These are phyloP conservation scores for Lactifluus volemus DNA, from an alignment of 768 basidiomycete species.

Conservation along the genomic window DNA sequence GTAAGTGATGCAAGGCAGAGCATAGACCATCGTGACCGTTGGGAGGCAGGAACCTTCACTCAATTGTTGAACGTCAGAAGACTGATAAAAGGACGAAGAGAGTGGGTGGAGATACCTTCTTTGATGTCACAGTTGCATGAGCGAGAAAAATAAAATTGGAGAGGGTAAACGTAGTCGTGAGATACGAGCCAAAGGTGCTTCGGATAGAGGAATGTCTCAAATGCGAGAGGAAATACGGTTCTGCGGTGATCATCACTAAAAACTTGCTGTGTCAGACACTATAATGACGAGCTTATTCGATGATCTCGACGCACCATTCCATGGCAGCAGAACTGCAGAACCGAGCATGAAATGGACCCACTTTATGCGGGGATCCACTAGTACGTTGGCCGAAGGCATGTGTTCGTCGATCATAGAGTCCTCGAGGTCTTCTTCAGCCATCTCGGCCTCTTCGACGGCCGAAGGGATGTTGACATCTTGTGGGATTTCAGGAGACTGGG, in stretches of 20 bases:
- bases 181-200: conserved; percentile 38
- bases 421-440: not conserved
- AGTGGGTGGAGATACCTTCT: conserved; percentile 41
- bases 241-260: conserved; percentile 77
- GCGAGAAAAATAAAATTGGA: conserved; percentile 64
- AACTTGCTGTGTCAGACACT: not conserved
- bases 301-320: conserved; percentile 62
- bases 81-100: not conserved
- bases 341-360: conserved; percentile 72
- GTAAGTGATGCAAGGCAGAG: conserved; percentile 45
- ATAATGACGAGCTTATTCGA: not conserved
- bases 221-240: conserved; percentile 70
- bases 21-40: conserved; percentile 45
- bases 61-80: not conserved
- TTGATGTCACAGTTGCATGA: conserved; percentile 62
- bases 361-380: conserved; percentile 37
- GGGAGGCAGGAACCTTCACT: conserved; percentile 49
- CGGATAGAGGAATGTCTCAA: conserved; percentile 50
- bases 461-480: conserved; percentile 1
- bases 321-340: conserved; percentile 71
- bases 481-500: conserved; percentile 1
- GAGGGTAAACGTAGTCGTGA: conserved; percentile 42
- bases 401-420: not conserved
- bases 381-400: conserved; percentile 6
- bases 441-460: conserved; percentile 6